A percentile compares a stretch with the other conserved stretches of the same genome.
Conservation (phyloP, 1,284 basidiomycete species). For the Calocybe gambosa region DNA sequence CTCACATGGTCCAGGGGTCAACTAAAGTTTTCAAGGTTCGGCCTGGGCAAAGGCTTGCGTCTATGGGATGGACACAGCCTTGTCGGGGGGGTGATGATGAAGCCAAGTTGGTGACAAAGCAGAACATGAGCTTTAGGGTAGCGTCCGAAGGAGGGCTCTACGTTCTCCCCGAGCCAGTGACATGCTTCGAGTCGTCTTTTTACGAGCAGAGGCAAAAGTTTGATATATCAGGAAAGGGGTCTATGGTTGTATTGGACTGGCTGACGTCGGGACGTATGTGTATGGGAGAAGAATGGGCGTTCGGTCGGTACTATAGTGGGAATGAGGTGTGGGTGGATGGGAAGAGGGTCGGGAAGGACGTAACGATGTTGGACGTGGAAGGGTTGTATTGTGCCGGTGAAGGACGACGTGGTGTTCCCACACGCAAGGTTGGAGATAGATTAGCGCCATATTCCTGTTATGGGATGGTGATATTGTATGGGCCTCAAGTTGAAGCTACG, state of each 20-base stretch:
- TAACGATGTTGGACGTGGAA: slow-evolving; percentile 63
- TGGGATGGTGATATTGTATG: slow-evolving; percentile 73
- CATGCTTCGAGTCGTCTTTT: slow-evolving; percentile 80
- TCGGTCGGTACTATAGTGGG: slow-evolving; percentile 76
- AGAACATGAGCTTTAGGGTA: slow-evolving; percentile 55
- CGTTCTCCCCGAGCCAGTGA: slow-evolving; percentile 87
- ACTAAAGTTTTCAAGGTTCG: slow-evolving; percentile 90
- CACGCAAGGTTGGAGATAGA: slow-evolving; percentile 50
- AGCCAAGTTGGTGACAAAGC: slow-evolving; percentile 25
- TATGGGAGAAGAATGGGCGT: slow-evolving; percentile 84
- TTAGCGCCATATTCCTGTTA: slow-evolving; percentile 81
- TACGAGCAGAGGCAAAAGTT: slow-evolving; percentile 81
- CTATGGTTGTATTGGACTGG: slow-evolving; percentile 82
- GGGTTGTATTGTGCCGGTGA: slow-evolving; percentile 11
- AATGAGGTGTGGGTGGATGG: slow-evolving; percentile 78
- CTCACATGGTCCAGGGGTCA: slow-evolving; percentile 54
- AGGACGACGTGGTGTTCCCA: slow-evolving; percentile 22
- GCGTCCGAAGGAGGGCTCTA: slow-evolving; percentile 52
- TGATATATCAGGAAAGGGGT: slow-evolving; percentile 54
- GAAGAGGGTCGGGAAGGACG: slow-evolving; percentile 66
- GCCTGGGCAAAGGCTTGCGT: slow-evolving; percentile 40
- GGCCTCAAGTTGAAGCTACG: slow-evolving; percentile 45
- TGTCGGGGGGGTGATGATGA: slow-evolving; percentile 7
- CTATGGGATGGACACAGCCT: slow-evolving; percentile 19
- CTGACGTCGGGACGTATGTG: slow-evolving; percentile 79